A percentile compares a stretch with the other conserved stretches of the same genome.
Conservation (phyloP, 257 asterid genomes). For the Fraxinus cuspidata region DNA sequence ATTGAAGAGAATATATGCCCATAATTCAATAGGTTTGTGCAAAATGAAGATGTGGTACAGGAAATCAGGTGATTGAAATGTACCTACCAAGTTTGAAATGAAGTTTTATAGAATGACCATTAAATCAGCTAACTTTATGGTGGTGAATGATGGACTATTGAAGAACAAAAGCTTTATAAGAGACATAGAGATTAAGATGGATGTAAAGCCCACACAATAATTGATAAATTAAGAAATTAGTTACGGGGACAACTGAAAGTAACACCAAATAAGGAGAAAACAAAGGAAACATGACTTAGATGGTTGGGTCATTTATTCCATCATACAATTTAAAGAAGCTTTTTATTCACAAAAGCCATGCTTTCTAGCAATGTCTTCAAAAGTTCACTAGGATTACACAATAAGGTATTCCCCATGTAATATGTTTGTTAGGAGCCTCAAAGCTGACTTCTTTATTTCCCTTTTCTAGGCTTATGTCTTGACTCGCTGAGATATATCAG, state of each 20-base stretch:
- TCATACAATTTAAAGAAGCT: neutral
- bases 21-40: neutral
- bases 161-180: no score
- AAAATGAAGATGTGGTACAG: neutral
- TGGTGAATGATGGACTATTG: no score
- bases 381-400: neutral
- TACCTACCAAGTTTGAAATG: no score
- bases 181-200: neutral
- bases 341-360: neutral
- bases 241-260: neutral
- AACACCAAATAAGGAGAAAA: no score
- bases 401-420: neutral
- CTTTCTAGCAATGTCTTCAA: neutral
- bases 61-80: neutral
- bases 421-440: neutral
- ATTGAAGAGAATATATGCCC: neutral
- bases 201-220: neutral
- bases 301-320: neutral
- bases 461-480: neutral
- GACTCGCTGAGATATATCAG: neutral
- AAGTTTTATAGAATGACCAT: neutral
- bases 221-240: neutral
- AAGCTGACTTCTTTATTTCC: neutral
- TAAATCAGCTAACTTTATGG: no score
- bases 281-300: neutral